Evolutionary conservation across 2,329 filamentous ascomycete species (phyloP).

Genomic region (Trichoderma arundinaceum): DNA sequence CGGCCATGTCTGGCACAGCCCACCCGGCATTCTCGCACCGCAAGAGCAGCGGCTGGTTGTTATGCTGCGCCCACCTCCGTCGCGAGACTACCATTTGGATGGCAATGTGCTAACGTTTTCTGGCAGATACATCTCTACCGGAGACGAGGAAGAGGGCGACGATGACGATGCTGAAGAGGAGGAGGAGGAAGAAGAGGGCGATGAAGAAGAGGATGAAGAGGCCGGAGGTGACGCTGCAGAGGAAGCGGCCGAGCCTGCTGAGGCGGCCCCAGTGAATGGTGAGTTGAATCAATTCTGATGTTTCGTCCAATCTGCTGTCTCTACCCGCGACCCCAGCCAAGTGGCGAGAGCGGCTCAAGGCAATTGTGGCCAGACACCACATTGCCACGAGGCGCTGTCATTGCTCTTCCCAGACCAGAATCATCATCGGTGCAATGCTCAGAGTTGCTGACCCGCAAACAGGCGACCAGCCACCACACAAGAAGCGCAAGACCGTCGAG

Average conservation of each 20-base stretch:
- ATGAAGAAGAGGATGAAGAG: slow-evolving; percentile 45
- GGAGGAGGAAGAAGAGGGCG: slow-evolving; percentile 37
- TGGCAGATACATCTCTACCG: slow-evolving; percentile 46
- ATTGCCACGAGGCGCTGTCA: neutral
- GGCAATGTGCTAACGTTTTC: neutral
- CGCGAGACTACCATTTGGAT: neutral
- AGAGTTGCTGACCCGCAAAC: slow-evolving; percentile 1
- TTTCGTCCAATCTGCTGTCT: neutral
- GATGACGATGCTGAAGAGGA: slow-evolving; percentile 48
- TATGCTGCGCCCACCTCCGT: neutral
- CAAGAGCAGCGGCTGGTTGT: neutral
- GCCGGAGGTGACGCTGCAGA: slow-evolving; percentile 40
- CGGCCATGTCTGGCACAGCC: neutral
- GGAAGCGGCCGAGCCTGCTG: slow-evolving; percentile 35
- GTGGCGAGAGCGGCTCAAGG: neutral
- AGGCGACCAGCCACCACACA: slow-evolving; percentile 53
- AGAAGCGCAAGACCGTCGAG: slow-evolving; percentile 57
- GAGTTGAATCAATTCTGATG: slow-evolving; percentile 34
- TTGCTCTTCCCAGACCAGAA: neutral
- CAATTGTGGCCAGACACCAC: neutral
- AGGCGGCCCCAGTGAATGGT: slow-evolving; percentile 48
- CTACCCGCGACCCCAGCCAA: neutral
- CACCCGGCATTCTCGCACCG: slow-evolving; percentile 11
- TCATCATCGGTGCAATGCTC: neutral
- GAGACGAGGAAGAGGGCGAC: slow-evolving; percentile 50